Percentiles rank a stretch among this genome's conserved stretches.
These are phyloP conservation scores for Podospora pseudopauciseta DNA, from an alignment of 495 filamentous ascomycete species.

Conservation along the genomic window DNA sequence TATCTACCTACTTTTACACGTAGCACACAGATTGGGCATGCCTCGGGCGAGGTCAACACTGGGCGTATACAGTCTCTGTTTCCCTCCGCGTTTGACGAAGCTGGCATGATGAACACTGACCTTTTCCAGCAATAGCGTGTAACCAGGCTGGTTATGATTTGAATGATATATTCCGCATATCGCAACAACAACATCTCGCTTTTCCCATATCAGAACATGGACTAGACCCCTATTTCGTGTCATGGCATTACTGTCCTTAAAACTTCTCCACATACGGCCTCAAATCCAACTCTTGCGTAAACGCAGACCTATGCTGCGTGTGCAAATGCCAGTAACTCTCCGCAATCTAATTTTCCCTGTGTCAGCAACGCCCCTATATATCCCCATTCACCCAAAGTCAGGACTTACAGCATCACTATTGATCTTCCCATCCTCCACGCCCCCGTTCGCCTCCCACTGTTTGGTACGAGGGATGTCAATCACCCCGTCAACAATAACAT, in stretches of 20 bases:
- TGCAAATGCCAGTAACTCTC: conserved; percentile 86
- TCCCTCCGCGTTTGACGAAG: neutral
- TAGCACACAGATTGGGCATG: neutral
- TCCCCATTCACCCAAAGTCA: neutral
- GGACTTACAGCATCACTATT: conserved; percentile 72
- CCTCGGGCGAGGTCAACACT: neutral
- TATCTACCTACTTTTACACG: neutral
- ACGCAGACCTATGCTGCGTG: conserved; percentile 74
- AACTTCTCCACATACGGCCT: conserved; percentile 78
- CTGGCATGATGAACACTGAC: neutral
- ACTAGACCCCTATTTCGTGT: too few species aligned
- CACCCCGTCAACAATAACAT: conserved; percentile 81
- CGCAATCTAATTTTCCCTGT: conserved; percentile 61
- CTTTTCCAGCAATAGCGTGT: neutral
- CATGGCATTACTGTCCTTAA: conserved; percentile 13
- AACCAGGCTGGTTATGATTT: neutral
- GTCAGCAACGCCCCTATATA: conserved; percentile 12
- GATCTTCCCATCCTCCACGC: conserved; percentile 66
- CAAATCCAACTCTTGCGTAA: conserved; percentile 83
- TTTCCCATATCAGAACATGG: too few species aligned
- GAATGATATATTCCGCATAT: neutral
- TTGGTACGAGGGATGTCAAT: conserved; percentile 79
- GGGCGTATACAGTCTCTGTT: neutral
- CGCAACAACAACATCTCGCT: neutral
- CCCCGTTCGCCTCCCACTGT: conserved; percentile 54